These are phyloP conservation scores for Umbilicaria muhlenbergii DNA, from an alignment of 495 filamentous ascomycete genomes.

Conservation along the genomic window DNA sequence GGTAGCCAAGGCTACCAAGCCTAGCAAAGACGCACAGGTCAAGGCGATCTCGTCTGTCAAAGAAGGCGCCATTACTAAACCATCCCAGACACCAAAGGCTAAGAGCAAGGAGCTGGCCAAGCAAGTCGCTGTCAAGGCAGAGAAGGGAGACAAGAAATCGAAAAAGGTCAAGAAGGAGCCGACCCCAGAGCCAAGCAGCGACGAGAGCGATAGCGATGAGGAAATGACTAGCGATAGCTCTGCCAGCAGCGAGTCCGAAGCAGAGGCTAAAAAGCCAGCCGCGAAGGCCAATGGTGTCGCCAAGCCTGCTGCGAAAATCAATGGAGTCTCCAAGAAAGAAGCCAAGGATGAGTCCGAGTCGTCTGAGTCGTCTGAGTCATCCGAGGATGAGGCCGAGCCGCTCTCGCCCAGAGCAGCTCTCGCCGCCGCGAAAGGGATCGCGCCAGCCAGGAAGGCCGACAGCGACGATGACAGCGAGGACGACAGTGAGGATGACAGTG, in stretches of 20 bases:
- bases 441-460: constrained; percentile 5
- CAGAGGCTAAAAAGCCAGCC: constrained; percentile 10
- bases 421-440: not conserved
- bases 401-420: constrained; percentile 1
- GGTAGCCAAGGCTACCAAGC: constrained; percentile 23
- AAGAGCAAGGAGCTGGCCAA: constrained; percentile 35
- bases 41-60: constrained; percentile 38
- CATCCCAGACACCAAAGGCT: constrained; percentile 27
- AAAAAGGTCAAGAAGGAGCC: constrained; percentile 23
- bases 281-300: constrained; percentile 9
- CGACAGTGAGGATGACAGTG: constrained; percentile 11
- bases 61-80: constrained; percentile 34
- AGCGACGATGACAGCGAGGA: constrained; percentile 9
- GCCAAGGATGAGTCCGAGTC: constrained; percentile 8
- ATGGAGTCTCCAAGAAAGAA: not conserved
- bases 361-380: constrained; percentile 20
- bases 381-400: constrained; percentile 21
- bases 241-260: constrained; percentile 20
- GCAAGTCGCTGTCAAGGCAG: constrained; percentile 27
- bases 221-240: constrained; percentile 24
- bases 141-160: constrained; percentile 22
- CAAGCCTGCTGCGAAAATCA: constrained; percentile 2
- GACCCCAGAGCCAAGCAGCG: constrained; percentile 26
- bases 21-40: constrained; percentile 26
- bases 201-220: constrained; percentile 29